Evolutionary conservation across 177 flowering plant genomes (phyloP), one percentile per base, ranked within the genome.

Genomic region (Vitis hybrid): DNA sequence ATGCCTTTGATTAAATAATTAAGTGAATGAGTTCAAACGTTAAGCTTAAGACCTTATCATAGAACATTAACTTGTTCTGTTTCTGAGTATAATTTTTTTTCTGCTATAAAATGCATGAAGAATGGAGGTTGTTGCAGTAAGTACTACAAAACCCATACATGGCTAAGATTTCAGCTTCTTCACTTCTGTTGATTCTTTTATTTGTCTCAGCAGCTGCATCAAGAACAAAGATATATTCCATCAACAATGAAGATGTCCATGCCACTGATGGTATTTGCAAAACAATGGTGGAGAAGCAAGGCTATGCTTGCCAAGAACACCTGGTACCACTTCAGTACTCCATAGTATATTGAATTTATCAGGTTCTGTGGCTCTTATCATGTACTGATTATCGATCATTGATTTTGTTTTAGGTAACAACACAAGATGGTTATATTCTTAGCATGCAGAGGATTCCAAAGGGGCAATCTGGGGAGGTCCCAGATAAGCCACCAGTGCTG

Each of bases 341-440:
- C 51, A 3, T 56, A 8, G 18, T 45, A 5, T 39, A 39, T 39
- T 4, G 45, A 6, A 7, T 39, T 39, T 39, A 39, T 39, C 45
- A 6, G 6, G 9, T 39, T 39, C 8, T 39, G 8, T 39, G 6
- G 45, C 45, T 39, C 45, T 39, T 39, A 39, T 39, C 45, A 39
- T 39, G 7, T 39, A 5, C 8, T 4, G 9, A 39, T 39, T 6
- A 39, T 39, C 8, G 45, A 39, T 39, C 9, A 39, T 6, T 39
- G 56, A 49, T 62, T 65, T 21, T 22, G 29, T 70, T 70, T 65
- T 75, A 94, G 98, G 94, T 90, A 60, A 85, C 79, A 58, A 94
- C 96, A 45, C 65, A 80, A 77, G 97, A 94, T 79, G 96, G 94
- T 51, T 91, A 83, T 72, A 84, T 89, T 49, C 86, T 91, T 12